A percentile compares a stretch with the other conserved stretches of the same genome.
Conservation (phyloP, 176 grass and related monocot species). For the Typha latifolia region DNA sequence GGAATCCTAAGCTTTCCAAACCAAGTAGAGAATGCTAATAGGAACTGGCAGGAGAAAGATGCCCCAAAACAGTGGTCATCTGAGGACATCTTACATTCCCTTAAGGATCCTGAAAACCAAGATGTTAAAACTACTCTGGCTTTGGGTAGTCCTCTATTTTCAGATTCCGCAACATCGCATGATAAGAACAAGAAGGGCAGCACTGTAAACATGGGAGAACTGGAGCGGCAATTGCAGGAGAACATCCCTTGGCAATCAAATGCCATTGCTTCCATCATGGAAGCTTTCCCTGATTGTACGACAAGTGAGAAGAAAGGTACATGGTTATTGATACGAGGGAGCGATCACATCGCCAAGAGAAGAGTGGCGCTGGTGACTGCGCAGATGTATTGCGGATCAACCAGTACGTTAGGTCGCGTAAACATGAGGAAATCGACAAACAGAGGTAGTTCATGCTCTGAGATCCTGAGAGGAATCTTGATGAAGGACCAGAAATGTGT, state of each 20-base stretch:
- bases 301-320: constrained; percentile 20
- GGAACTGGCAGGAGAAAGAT: too few relatives aligned
- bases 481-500: constrained; percentile 28
- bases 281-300: constrained; percentile 22
- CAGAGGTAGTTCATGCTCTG: not conserved
- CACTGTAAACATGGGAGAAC: constrained; percentile 27
- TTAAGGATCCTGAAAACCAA: constrained; percentile 13
- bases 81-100: not conserved
- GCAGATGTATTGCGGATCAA: constrained; percentile 30
- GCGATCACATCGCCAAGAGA: constrained; percentile 34
- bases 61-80: not conserved
- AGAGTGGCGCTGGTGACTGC: constrained; percentile 31
- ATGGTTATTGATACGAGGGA: constrained; percentile 48
- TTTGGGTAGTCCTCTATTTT: constrained; percentile 39
- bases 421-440: constrained; percentile 8
- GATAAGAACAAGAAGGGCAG: constrained; percentile 7
- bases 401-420: constrained; percentile 12
- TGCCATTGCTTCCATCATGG: constrained; percentile 33
- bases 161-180: constrained; percentile 63
- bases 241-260: constrained; percentile 62
- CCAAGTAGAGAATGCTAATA: too few relatives aligned
- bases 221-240: constrained; percentile 41
- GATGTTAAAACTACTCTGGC: constrained; percentile 30
- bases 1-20: not conserved
- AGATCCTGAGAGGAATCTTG: constrained; percentile 19